These are phyloP conservation scores for Mycosarcoma maydis DNA, from an alignment of 1,284 basidiomycete species.

Conservation along the genomic window DNA sequence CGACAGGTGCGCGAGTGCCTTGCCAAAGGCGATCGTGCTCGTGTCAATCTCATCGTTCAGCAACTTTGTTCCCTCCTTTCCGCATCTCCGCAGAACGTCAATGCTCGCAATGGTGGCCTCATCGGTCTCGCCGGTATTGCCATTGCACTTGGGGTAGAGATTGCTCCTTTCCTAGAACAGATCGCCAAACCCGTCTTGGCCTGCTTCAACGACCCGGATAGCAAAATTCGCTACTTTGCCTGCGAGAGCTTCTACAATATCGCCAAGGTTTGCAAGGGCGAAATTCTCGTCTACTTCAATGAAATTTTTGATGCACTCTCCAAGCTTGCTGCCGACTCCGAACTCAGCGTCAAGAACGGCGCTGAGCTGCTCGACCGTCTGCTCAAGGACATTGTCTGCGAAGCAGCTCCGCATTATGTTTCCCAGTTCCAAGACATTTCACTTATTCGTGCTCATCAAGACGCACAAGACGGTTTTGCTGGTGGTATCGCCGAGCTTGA, in stretches of 20 bases:
- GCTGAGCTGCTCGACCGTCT: constrained; percentile 97
- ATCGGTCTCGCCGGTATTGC: constrained; percentile 96
- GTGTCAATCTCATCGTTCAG: constrained; percentile 88
- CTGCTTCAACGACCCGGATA: constrained; percentile 94
- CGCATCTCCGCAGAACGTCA: constrained; percentile 67
- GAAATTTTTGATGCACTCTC: constrained; percentile 96
- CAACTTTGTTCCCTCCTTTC: constrained; percentile 79
- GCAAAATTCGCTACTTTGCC: constrained; percentile 93
- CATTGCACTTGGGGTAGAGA: constrained; percentile 91
- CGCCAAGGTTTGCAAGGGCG: constrained; percentile 92
- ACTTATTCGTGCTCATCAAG: constrained; percentile 72
- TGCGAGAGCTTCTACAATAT: constrained; percentile 99
- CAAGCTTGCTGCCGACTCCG: constrained; percentile 97
- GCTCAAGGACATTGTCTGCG: constrained; percentile 96
- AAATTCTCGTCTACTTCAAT: constrained; percentile 96
- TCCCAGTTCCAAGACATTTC: constrained; percentile 80
- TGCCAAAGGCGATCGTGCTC: constrained; percentile 79
- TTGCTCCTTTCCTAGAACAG: constrained; percentile 90
- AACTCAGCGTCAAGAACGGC: constrained; percentile 96
- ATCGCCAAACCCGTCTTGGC: constrained; percentile 90
- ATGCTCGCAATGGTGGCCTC: constrained; percentile 91
- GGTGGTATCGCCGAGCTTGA: constrained; percentile 60
- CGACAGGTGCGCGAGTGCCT: constrained; percentile 93
- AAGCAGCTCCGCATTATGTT: constrained; percentile 93
- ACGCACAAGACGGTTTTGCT: constrained; percentile 60